Percentiles rank a stretch among this genome's conserved stretches.
Evolutionary conservation across 2,329 filamentous ascomycete genomes (phyloP).

Genomic region (Fusarium odoratissimum): DNA sequence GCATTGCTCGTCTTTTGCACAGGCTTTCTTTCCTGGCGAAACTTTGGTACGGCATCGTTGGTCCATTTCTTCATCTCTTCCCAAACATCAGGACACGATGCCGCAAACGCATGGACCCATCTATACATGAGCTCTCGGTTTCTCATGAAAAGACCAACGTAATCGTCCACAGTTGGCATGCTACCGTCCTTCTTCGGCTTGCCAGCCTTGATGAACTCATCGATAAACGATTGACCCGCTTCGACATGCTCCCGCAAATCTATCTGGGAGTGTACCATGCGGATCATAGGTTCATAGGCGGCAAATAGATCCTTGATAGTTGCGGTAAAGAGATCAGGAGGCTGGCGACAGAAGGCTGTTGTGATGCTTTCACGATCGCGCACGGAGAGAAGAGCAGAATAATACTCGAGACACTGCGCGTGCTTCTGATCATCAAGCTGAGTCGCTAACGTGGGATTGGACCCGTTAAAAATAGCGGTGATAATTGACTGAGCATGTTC

Average conservation of each 20-base stretch:
- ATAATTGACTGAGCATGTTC: slow-evolving; percentile 69
- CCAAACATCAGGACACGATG: slow-evolving; percentile 74
- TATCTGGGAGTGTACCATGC: slow-evolving; percentile 75
- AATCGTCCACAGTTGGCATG: slow-evolving; percentile 77
- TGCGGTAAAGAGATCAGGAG: slow-evolving; percentile 78
- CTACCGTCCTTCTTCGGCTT: slow-evolving; percentile 54
- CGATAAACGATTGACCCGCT: slow-evolving; percentile 75
- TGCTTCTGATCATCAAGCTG: slow-evolving; percentile 71
- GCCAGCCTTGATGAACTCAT: slow-evolving; percentile 74
- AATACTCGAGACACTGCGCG: slow-evolving; percentile 73
- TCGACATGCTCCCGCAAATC: slow-evolving; percentile 77
- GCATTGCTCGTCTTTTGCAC: neutral
- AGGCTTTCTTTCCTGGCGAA: slow-evolving; percentile 53
- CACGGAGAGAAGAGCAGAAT: slow-evolving; percentile 75
- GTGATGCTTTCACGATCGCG: slow-evolving; percentile 80
- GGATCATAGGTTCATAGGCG: slow-evolving; percentile 80
- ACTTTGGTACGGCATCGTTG: slow-evolving; percentile 67
- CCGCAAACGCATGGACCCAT: slow-evolving; percentile 77
- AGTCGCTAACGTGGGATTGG: slow-evolving; percentile 58
- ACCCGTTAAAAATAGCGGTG: slow-evolving; percentile 69
- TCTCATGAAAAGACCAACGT: slow-evolving; percentile 72
- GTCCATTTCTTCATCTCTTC: slow-evolving; percentile 71
- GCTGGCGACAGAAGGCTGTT: slow-evolving; percentile 72
- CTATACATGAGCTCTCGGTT: slow-evolving; percentile 73
- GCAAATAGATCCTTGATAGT: slow-evolving; percentile 72